These are phyloP conservation scores for Ascochyta fabae DNA, from an alignment of 2,329 filamentous ascomycete species.

Conservation along the genomic window DNA sequence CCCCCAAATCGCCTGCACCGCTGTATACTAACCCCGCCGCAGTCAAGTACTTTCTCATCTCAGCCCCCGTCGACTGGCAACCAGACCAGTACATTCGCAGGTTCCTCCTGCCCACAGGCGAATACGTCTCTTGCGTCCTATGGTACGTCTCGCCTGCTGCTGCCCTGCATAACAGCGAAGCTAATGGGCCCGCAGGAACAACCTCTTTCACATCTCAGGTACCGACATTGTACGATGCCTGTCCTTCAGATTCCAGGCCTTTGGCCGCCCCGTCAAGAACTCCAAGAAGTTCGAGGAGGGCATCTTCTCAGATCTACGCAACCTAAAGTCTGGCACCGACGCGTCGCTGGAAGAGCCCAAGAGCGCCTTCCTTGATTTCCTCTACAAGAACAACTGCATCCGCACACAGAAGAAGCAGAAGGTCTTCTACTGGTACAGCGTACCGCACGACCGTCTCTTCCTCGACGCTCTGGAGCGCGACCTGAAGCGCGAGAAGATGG, in stretches of 20 bases:
- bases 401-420: constrained; percentile 99
- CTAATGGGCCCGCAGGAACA: constrained; percentile 71
- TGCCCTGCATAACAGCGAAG: not conserved
- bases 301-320: constrained; percentile 97
- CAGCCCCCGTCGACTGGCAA: constrained; percentile 96
- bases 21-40: constrained; percentile 41
- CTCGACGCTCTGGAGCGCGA: constrained; percentile 97
- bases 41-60: constrained; percentile 99
- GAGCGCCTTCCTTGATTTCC: constrained; percentile 95
- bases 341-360: constrained; percentile 98
- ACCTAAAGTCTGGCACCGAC: constrained; percentile 97
- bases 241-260: constrained; percentile 97
- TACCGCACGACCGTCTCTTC: constrained; percentile 96
- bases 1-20: constrained; percentile 2
- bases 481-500: constrained; percentile 99
- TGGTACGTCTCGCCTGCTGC: constrained; percentile 62
- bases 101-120: constrained; percentile 93
- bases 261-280: constrained; percentile 97
- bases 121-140: constrained; percentile 98
- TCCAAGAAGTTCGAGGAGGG: constrained; percentile 99
- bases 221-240: constrained; percentile 98
- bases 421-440: constrained; percentile 99
- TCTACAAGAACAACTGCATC: constrained; percentile 99
- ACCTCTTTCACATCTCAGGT: constrained; percentile 98
- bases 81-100: constrained; percentile 95